A percentile compares a stretch with the other conserved stretches of the same genome.
Conservation (phyloP, 108 stramenopile species). For the Fragilaria crotonensis region DNA sequence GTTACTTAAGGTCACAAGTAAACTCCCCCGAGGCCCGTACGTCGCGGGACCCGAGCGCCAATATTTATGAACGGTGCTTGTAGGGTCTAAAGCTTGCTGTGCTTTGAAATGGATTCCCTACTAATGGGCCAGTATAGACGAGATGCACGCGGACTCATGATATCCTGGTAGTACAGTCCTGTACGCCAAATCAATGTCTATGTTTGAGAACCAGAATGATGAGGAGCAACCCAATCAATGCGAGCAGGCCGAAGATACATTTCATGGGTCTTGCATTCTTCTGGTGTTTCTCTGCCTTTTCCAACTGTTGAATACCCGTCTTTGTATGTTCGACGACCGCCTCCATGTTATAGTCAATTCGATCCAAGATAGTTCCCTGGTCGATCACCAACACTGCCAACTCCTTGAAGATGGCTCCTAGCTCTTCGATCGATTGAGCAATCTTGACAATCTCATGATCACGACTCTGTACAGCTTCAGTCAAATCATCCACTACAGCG, state of each 20-base stretch:
- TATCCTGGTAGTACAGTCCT: no score
- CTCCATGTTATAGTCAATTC: slow-evolving; percentile 99
- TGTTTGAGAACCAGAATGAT: slow-evolving; percentile 82
- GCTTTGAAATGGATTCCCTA: no score
- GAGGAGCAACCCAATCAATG: slow-evolving; percentile 71
- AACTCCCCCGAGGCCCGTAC: no score
- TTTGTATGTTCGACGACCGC: slow-evolving; percentile 97
- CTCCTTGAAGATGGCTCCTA: slow-evolving; percentile 98
- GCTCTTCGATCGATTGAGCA: slow-evolving; percentile 95
- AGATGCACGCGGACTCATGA: no score
- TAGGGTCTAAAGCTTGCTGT: no score
- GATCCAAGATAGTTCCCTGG: slow-evolving; percentile 99
- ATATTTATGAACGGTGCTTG: no score
- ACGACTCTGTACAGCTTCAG: slow-evolving; percentile 70
- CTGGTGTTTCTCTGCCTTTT: slow-evolving; percentile 94
- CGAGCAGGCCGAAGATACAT: slow-evolving; percentile 79
- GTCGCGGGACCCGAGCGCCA: no score
- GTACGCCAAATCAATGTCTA: slow-evolving; percentile 14
- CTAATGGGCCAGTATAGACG: no score
- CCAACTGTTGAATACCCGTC: slow-evolving; percentile 93
- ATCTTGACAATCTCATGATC: slow-evolving; percentile 93
- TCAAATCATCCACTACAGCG: slow-evolving; percentile 79
- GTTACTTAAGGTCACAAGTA: no score
- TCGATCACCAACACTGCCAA: slow-evolving; percentile 99
- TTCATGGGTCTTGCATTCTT: slow-evolving; percentile 94